These are phyloP conservation scores for Pichia sp. DNA, from an alignment of 1,139 yeast genomes.

Conservation along the genomic window DNA sequence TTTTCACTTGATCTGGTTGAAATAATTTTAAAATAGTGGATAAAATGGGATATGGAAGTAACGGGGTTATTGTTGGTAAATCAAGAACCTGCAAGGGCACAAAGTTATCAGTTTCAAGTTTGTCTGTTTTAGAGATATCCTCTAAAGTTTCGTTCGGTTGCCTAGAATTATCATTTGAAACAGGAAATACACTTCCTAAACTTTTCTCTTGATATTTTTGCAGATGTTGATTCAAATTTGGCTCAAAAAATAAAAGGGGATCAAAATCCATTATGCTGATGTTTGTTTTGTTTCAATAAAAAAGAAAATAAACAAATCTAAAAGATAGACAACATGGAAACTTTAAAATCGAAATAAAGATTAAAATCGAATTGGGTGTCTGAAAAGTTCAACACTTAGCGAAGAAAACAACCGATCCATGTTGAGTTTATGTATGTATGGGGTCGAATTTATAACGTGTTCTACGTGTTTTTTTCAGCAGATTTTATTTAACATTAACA, in stretches of 20 bases:
- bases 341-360: no score
- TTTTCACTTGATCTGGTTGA: slow-evolving; percentile 46
- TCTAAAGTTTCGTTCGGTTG: not conserved
- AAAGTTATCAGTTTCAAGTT: not conserved
- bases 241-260: no score
- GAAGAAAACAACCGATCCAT: no score
- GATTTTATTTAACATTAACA: not conserved
- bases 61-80: slow-evolving; percentile 46
- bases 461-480: not conserved
- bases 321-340: no score
- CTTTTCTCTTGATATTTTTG: no score
- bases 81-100: slow-evolving; percentile 39
- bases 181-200: not conserved
- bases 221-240: no score
- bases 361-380: no score
- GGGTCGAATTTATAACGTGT: not conserved
- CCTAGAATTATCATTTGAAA: not conserved
- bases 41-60: slow-evolving; percentile 48
- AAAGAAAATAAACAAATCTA: no score
- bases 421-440: no score
- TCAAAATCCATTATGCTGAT: no score
- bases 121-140: not conserved
- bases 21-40: slow-evolving; percentile 42
- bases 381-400: no score
- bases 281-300: no score